Base-by-base conservation (phyloP, 768 basidiomycete species). In the Agaricus blazei region DNA sequence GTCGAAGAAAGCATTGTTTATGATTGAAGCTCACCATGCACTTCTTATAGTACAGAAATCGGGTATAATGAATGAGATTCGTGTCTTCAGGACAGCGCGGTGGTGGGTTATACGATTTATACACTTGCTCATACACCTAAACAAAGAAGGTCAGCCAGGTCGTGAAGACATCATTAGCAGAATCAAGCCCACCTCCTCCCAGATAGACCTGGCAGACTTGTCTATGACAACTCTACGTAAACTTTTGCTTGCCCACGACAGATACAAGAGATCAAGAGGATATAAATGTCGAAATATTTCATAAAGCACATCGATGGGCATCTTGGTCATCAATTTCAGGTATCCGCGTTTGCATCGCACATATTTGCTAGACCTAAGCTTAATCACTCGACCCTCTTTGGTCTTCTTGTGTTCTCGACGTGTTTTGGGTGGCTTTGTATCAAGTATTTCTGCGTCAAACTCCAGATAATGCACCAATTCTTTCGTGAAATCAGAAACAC, bases 211-310 rank as follows among this genome's bases (percentile, higher is more conserved):
- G 6, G 42, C 59, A 1, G 51, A 48, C 14, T 59, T 60, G 8
- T 59, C 57, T 51, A 71, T 56, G 24, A 78, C 59, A 8, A 75
- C 65, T 3, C 51, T 56, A 14, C 72, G 69, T 43, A 78, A 60
- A 2, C 54, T 63, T 59, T 72, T 71, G 28, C 63, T 70, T 0
- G 74, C 67, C 44, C 72, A 60, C 0, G 73, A 68, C 3, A 79
- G 64, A 53, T 67, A 63, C 19, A 80, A 64, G 9, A 79, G 62
- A 57, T 79, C 75, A 12, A 63, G 28, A 15, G 75, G 74, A 28
- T 67, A 57, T 4, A 78, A 64, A 29, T 72, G 63, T 15, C 65
- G 60, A 54, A 75, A 71, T 19, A 76, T 73, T 67, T 79, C 67
- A 9, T 66, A 58, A 19, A 71, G 60, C 6, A 71, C 59, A 46